Conservation (phyloP, 2,329 filamentous ascomycete species). For the Phialocephala sp. region DNA sequence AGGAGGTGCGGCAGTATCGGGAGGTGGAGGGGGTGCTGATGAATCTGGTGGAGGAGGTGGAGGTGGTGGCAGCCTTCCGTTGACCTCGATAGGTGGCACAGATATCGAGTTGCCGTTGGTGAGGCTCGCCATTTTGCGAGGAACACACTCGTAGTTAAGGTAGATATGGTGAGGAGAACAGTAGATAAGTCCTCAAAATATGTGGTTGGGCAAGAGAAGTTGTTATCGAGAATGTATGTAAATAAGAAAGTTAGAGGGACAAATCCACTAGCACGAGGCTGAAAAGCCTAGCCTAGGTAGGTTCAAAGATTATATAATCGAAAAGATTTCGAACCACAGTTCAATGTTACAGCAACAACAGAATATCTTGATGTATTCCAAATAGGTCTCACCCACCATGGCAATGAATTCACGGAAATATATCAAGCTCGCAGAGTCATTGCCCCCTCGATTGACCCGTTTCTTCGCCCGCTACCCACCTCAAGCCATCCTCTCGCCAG, state of each 20-base stretch:
- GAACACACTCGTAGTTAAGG: neutral
- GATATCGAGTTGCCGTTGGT: conserved; percentile 36
- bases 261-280: neutral
- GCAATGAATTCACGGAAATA: conserved; percentile 34
- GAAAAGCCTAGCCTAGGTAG: neutral
- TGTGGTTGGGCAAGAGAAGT: neutral
- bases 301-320: neutral
- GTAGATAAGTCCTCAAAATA: neutral
- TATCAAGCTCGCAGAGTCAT: conserved; percentile 66
- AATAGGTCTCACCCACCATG: conserved; percentile 23
- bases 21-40: conserved; percentile 47
- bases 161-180: neutral
- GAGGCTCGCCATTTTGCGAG: conserved; percentile 30
- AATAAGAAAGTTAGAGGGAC: neutral
- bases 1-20: conserved; percentile 41
- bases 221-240: neutral
- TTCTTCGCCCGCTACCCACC: conserved; percentile 94
- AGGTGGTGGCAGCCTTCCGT: conserved; percentile 36
- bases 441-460: conserved; percentile 78
- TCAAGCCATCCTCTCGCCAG: conserved; percentile 57
- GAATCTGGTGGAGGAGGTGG: conserved; percentile 42
- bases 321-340: conserved; percentile 11
- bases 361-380: neutral
- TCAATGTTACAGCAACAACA: neutral
- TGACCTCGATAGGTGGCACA: conserved; percentile 33